These are phyloP conservation scores for Juncus effusus DNA, from an alignment of 176 grass and related monocot species.

Conservation along the genomic window DNA sequence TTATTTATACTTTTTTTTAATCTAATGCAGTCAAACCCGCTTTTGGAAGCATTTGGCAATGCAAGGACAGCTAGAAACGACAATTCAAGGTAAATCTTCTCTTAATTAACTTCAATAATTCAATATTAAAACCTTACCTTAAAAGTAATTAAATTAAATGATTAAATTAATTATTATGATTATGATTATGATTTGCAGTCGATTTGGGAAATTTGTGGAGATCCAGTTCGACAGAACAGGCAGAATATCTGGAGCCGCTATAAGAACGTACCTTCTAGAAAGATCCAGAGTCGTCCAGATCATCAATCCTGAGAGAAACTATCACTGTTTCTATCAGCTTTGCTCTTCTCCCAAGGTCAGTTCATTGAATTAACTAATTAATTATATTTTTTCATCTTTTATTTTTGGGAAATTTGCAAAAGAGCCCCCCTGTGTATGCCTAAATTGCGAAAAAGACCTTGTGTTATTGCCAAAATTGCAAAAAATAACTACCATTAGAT, in stretches of 20 bases:
- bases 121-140: too few species aligned
- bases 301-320: constrained; percentile 77
- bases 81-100: constrained; percentile 68
- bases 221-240: constrained; percentile 80
- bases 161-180: constrained; percentile 10
- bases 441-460: too few species aligned
- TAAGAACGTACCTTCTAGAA: constrained; percentile 83
- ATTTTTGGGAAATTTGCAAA: constrained; percentile 1
- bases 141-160: too few species aligned
- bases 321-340: constrained; percentile 88
- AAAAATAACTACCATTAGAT: too few species aligned
- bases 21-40: constrained; percentile 76
- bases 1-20: constrained; percentile 18
- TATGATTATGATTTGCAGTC: constrained; percentile 39
- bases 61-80: constrained; percentile 82
- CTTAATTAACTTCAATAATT: constrained; percentile 20
- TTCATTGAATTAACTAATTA: constrained; percentile 19
- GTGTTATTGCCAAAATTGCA: too few species aligned
- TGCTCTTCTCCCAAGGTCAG: constrained; percentile 80
- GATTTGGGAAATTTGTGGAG: constrained; percentile 92
- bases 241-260: constrained; percentile 76
- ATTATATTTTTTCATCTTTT: constrained; percentile 5
- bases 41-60: constrained; percentile 90
- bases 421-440: too few species aligned
- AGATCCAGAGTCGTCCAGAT: constrained; percentile 79